Conservation (phyloP, 2,329 filamentous ascomycete genomes). For the Apiospora arundinis region DNA sequence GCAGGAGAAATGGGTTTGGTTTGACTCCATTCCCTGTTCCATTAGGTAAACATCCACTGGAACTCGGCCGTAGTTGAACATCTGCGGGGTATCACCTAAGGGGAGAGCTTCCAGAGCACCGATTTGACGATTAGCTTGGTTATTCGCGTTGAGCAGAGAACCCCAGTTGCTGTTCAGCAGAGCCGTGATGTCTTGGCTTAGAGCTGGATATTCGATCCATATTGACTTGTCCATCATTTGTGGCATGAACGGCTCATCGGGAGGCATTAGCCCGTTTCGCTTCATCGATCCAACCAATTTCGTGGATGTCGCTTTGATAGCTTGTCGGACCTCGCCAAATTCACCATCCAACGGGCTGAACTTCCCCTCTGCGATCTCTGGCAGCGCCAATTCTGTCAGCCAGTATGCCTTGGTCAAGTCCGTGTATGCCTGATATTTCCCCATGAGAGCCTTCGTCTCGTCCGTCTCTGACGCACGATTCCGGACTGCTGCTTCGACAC, state of each 20-base stretch:
- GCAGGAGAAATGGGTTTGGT: constrained; percentile 74
- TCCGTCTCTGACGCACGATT: constrained; percentile 63
- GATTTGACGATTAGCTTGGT: constrained; percentile 53
- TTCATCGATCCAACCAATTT: constrained; percentile 84
- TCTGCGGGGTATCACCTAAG: constrained; percentile 73
- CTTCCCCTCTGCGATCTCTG: constrained; percentile 54
- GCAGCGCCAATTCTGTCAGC: constrained; percentile 67
- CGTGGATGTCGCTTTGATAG: constrained; percentile 68
- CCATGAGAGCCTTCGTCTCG: constrained; percentile 59
- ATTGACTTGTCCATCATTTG: constrained; percentile 81
- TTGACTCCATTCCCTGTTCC: constrained; percentile 73
- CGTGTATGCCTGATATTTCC: constrained; percentile 79
- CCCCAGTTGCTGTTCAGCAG: constrained; percentile 69
- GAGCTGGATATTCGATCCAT: constrained; percentile 78
- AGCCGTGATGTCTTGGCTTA: constrained; percentile 74
- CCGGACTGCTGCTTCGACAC: constrained; percentile 75
- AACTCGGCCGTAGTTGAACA: constrained; percentile 82
- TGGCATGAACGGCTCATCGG: constrained; percentile 71
- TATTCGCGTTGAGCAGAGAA: constrained; percentile 55
- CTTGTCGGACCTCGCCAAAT: constrained; percentile 59
- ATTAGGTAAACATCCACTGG: constrained; percentile 76
- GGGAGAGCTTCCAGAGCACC: constrained; percentile 74
- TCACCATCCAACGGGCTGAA: constrained; percentile 52
- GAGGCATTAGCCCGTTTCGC: constrained; percentile 78
- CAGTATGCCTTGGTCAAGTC: constrained; percentile 87